Base-by-base conservation (phyloP, 1,284 basidiomycete genomes). In the Rhodotorula glutinis region DNA sequence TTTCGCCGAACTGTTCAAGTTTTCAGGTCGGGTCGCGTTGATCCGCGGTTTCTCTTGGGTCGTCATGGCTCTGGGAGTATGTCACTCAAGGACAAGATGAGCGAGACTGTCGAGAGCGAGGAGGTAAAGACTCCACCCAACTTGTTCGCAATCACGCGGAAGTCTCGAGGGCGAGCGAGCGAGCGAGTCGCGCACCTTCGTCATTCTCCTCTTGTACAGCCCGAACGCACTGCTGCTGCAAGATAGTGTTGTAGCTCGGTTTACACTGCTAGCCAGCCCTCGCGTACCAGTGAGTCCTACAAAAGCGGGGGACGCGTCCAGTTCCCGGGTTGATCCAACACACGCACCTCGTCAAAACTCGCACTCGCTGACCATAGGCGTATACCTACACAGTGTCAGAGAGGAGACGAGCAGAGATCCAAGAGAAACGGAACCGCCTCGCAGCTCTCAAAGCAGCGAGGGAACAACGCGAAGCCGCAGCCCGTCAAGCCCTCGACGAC, bases 361-460 rank as follows among this genome's bases (percentile, higher is more conserved):
- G 38, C 23, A n/a, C 46, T 30, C 40, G 14, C 10, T 41, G 21
- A 21, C 53, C 33, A 9, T 49, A 21, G 17, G 5, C 27, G 13
- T 5, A 9, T 4, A 8, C 43, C 14, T 30, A 4, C 14, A 4
- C 44, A 56, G 54, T 66, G 65, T 40, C 44, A 25, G 64, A 70
- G 53, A 61, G 68, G 1, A 40, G 68, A 13, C 51, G 60, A 4
- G 65, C 65, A 1, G 93, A 97, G 80, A 91, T 98, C 70, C 92
- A 94, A 79, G 90, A 88, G 51, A 98, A 98, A 80, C 83, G 88
- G 67, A 86, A 87, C 11, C 93, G 92, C 79, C 86, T 98, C 52
- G 91, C 86, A 56, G 91, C 93, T 71, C 83, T 93, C 40, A 84
- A 88, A 67, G 85, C 86, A 75, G 88, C 86, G 49, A 81, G 90